Percentiles rank a stretch among this genome's conserved stretches.
phyloP scores from a whole-genome alignment of 306 rosid species.

The Quercus mongolica region DNA sequence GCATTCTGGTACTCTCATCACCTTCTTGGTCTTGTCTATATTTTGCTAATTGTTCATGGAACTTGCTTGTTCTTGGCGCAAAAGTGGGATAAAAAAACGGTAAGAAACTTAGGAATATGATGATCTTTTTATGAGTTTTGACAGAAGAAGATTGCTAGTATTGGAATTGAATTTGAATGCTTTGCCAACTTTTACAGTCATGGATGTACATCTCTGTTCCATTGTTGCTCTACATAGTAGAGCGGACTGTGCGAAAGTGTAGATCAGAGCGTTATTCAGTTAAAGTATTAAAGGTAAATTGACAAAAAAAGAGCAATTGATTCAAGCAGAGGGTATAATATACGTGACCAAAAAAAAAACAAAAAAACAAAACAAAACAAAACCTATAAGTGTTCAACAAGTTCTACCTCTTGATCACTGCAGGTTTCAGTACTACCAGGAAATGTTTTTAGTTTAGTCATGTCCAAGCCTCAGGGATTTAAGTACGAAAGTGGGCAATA shows the following conservation, averaged over 20 bases:
- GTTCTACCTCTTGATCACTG: conserved; percentile 6
- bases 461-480: conserved; percentile 85
- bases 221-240: conserved; percentile 63
- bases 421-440: conserved; percentile 88
- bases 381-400: background rate
- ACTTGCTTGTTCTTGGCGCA: conserved; percentile 58
- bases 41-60: conserved; percentile 75
- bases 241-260: conserved; percentile 62
- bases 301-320: too few species aligned
- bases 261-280: conserved; percentile 78
- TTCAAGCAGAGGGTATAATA: too few species aligned
- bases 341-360: too few species aligned
- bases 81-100: conserved; percentile 78
- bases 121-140: background rate
- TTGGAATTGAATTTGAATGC: background rate
- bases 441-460: conserved; percentile 71
- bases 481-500: conserved; percentile 94
- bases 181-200: conserved; percentile 40
- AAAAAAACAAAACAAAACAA: too few species aligned
- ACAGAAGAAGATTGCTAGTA: background rate
- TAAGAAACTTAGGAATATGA: conserved; percentile 18
- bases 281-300: conserved; percentile 66
- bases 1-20: conserved; percentile 99
- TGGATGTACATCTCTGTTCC: conserved; percentile 90
- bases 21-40: conserved; percentile 67